phyloP scores from a whole-genome alignment of 2,329 filamentous ascomycete species.

The Xylaria sp. region DNA sequence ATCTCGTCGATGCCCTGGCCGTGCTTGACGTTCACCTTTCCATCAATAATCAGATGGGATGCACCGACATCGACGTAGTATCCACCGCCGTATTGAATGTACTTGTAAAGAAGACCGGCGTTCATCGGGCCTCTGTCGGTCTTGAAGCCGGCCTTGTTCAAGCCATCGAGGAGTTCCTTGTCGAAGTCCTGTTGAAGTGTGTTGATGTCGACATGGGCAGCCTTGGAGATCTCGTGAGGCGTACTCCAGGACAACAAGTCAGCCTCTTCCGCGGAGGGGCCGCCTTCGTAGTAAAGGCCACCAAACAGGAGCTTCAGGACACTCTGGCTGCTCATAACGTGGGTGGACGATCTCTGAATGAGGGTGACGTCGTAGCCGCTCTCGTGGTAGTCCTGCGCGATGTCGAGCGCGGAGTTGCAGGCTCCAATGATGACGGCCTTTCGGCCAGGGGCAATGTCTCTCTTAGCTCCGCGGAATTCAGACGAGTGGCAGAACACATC shows the following conservation, averaged over 20 bases:
- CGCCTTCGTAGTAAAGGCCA: conserved; percentile 45
- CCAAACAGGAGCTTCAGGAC: conserved; percentile 49
- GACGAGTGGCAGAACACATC: conserved; percentile 50
- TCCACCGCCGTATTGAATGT: conserved; percentile 55
- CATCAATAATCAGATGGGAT: conserved; percentile 49
- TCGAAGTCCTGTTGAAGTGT: conserved; percentile 34
- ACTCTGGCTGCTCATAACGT: conserved; percentile 46
- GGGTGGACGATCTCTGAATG: conserved; percentile 54
- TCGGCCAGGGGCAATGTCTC: conserved; percentile 35
- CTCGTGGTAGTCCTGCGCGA: conserved; percentile 53
- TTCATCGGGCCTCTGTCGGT: conserved; percentile 52
- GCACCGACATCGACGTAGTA: conserved; percentile 56
- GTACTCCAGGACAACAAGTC: conserved; percentile 56
- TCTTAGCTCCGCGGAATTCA: conserved; percentile 43
- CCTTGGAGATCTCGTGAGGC: conserved; percentile 56
- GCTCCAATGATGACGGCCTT: conserved; percentile 53
- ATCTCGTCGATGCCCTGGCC: conserved; percentile 46
- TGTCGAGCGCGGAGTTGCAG: conserved; percentile 56
- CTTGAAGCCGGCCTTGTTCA: conserved; percentile 53
- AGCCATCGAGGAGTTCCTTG: conserved; percentile 39
- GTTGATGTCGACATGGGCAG: conserved; percentile 46
- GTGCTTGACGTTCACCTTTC: conserved; percentile 50
- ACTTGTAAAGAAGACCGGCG: conserved; percentile 52
- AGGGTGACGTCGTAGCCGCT: conserved; percentile 56
- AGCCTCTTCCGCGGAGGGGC: conserved; percentile 59